These are phyloP conservation scores for Piromyces sp. DNA, from an alignment of 192 early-diverging fungal species.

Conservation along the genomic window DNA sequence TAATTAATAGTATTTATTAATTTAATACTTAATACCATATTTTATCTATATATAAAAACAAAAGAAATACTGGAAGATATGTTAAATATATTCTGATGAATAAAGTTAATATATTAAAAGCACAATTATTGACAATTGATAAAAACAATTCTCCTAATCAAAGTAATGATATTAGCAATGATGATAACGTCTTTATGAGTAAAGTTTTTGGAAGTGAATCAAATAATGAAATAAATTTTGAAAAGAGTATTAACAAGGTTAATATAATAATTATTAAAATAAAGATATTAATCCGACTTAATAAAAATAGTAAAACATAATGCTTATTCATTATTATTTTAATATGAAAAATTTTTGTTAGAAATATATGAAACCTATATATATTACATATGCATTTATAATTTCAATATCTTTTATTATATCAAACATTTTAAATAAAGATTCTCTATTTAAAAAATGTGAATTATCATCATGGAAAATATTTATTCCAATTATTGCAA, in stretches of 20 bases:
- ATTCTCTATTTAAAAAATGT: neutral
- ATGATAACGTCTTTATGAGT: neutral
- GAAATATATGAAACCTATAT: neutral
- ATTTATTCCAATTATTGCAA: neutral
- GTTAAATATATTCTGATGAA: neutral
- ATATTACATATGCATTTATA: neutral
- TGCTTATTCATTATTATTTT: no score
- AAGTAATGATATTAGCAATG: neutral
- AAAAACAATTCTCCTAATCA: neutral
- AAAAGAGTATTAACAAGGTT: neutral
- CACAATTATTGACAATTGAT: neutral
- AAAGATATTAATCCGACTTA: no score
- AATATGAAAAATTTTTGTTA: neutral
- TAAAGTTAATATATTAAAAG: neutral
- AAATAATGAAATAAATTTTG: neutral
- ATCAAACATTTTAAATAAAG: neutral
- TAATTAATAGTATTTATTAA: no score
- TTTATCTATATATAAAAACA: neutral
- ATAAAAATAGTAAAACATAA: no score
- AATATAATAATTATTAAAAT: no score
- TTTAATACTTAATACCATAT: no score
- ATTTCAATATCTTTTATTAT: neutral
- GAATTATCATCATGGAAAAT: neutral
- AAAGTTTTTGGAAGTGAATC: neutral
- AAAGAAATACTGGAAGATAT: neutral